Evolutionary conservation across 1,284 basidiomycete genomes (phyloP), one percentile per base, ranked within the genome.

Genomic region (Flammula alnicola): DNA sequence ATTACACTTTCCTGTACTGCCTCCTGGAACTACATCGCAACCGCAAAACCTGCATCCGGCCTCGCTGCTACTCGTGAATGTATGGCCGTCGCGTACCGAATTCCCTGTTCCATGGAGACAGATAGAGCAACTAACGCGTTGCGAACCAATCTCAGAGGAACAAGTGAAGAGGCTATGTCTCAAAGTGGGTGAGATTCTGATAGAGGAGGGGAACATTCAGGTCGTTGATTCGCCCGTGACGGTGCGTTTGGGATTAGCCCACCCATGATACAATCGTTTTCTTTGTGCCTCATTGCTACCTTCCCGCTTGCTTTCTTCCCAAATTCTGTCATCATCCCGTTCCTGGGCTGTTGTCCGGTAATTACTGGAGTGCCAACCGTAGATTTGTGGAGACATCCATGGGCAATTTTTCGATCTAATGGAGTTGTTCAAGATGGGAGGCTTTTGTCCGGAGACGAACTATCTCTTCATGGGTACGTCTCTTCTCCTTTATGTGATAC

Each of bases 341-440:
- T 36, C 27, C 23, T 27, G 29, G 20, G 26, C 16, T 16, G 9
- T 11, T 22, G 20, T 31, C 33, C 31, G 22, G 26, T 5, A 25
- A 30, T 27, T 20, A 16, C 25, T 30, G 9, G 37, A 19, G 23
- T 31, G 26, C 19, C 12, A 14, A n/a, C 32, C 22, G 44, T 60
- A 95, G 93, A 95, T 99, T 71, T 99, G 97, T 66, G 96, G 96
- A 16, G 97, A 99, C 73, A 99, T 99, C 46, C 96, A 99, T 65
- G 96, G 96, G 9, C 96, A 99, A 67, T 99, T 99, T 69, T 97
- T 91, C 70, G 96, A 99, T 69, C 81, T 99, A 58, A 88, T 98
- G 84, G 95, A 99, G 74, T 80, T 98, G 43, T 98, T 99, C 80
- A 89, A 89, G 67, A 87, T 97, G 27, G 97, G 96, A 20, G 95